A percentile compares a stretch with the other conserved stretches of the same genome.
Evolutionary conservation across 345 rosid species (phyloP).

Genomic region (Eutrema japonicum): DNA sequence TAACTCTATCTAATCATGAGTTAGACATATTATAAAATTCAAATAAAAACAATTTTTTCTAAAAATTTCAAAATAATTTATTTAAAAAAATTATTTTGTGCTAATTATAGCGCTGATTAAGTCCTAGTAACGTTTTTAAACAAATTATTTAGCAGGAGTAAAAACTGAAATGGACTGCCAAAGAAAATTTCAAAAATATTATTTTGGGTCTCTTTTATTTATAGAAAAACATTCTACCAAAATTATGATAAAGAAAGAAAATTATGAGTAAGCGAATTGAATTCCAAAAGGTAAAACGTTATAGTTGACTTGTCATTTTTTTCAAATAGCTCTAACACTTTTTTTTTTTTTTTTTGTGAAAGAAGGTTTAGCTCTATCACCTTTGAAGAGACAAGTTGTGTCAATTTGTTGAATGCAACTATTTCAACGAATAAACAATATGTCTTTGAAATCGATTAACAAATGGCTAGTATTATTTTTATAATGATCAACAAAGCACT

Average conservation of each 20-base stretch:
- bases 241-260: not conserved
- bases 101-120: too few relatives aligned
- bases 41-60: too few relatives aligned
- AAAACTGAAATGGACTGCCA: too few relatives aligned
- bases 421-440: constrained; percentile 30
- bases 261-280: constrained; percentile 3
- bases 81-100: too few relatives aligned
- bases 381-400: constrained; percentile 31
- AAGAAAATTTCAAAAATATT: too few relatives aligned
- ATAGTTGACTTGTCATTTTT: constrained; percentile 23
- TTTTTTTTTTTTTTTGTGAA: not conserved
- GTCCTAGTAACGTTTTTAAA: not conserved
- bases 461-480: constrained; percentile 11
- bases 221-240: constrained; percentile 7
- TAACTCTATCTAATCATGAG: too few relatives aligned
- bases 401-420: constrained; percentile 13
- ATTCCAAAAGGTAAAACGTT: constrained; percentile 1
- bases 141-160: not conserved
- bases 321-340: constrained; percentile 30
- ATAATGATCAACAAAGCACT: constrained; percentile 26
- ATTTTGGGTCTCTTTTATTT: not conserved
- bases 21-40: too few relatives aligned
- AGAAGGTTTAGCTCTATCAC: constrained; percentile 12
- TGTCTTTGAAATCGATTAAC: constrained; percentile 16
- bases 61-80: too few relatives aligned